These are phyloP conservation scores for Gyromitra esculenta DNA, from an alignment of 2,329 filamentous ascomycete species.

Conservation along the genomic window DNA sequence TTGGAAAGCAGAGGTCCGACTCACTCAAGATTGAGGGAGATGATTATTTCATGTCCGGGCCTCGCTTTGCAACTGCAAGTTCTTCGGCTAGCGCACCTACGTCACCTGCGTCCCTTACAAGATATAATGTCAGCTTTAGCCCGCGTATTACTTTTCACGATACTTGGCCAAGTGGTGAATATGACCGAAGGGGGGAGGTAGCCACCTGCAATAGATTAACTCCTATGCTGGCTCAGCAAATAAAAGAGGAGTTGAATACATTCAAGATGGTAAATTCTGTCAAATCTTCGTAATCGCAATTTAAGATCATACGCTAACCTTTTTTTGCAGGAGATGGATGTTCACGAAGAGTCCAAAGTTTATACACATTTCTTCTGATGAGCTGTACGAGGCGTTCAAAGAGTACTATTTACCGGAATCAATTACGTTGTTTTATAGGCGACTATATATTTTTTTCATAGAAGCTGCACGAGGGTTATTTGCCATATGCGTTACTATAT, in stretches of 20 bases:
- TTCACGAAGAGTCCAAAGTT: conserved; percentile 97
- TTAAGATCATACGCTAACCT: conserved; percentile 21
- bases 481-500: conserved; percentile 53
- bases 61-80: conserved; percentile 76
- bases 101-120: conserved; percentile 75
- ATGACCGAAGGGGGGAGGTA: conserved; percentile 93
- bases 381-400: conserved; percentile 57
- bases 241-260: conserved; percentile 98
- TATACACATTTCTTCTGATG: conserved; percentile 99
- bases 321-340: conserved; percentile 93
- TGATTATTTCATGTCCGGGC: conserved; percentile 86
- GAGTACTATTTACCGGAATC: conserved; percentile 44
- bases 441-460: conserved; percentile 50
- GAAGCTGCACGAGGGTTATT: conserved; percentile 51
- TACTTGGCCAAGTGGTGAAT: conserved; percentile 94
- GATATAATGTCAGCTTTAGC: conserved; percentile 79
- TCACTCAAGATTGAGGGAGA: conserved; percentile 80
- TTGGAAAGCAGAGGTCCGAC: conserved; percentile 64
- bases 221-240: conserved; percentile 96
- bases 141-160: conserved; percentile 94
- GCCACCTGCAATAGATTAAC: conserved; percentile 98
- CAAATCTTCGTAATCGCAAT: background rate
- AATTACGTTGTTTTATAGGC: conserved; percentile 52
- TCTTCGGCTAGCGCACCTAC: conserved; percentile 76
- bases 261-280: conserved; percentile 91